Percentiles rank a stretch among this genome's conserved stretches.
These are phyloP conservation scores for Geosmithia morbida DNA, from an alignment of 2,329 filamentous ascomycete genomes.

Conservation along the genomic window DNA sequence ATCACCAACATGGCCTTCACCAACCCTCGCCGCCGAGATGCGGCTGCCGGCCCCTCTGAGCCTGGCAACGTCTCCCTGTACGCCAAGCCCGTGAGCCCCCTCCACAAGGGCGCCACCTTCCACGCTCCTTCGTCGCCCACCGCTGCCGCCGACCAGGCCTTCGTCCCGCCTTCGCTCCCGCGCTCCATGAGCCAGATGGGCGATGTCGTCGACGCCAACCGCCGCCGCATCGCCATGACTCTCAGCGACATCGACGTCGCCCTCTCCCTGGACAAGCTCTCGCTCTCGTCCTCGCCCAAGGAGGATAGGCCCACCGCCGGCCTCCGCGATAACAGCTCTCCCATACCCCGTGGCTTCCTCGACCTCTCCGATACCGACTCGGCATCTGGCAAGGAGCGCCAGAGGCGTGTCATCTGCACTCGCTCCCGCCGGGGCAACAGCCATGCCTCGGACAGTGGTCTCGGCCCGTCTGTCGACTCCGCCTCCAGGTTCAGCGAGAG, in stretches of 20 bases:
- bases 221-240: slow-evolving; percentile 53
- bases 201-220: slow-evolving; percentile 55
- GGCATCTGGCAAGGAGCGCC: slow-evolving; percentile 27
- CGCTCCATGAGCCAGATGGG: slow-evolving; percentile 58
- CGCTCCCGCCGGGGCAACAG: slow-evolving; percentile 43
- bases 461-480: slow-evolving; percentile 68
- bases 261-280: slow-evolving; percentile 30
- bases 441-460: slow-evolving; percentile 73
- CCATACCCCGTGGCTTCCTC: slow-evolving; percentile 45
- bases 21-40: slow-evolving; percentile 31
- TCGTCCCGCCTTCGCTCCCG: slow-evolving; percentile 39
- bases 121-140: slow-evolving; percentile 36
- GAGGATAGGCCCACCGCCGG: slow-evolving; percentile 10
- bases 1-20: slow-evolving; percentile 26
- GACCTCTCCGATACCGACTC: slow-evolving; percentile 38
- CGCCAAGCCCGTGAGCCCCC: slow-evolving; percentile 22
- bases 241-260: slow-evolving; percentile 51
- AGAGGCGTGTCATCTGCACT: slow-evolving; percentile 36
- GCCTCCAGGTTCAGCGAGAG: slow-evolving; percentile 22
- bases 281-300: slow-evolving; percentile 16
- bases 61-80: slow-evolving; percentile 15
- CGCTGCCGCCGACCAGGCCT: slow-evolving; percentile 21
- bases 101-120: slow-evolving; percentile 60
- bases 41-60: slow-evolving; percentile 22
- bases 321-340: slow-evolving; percentile 42